Evolutionary conservation across 768 basidiomycete species (phyloP), one percentile per base, ranked within the genome.

Genomic region (Inosperma sp.): DNA sequence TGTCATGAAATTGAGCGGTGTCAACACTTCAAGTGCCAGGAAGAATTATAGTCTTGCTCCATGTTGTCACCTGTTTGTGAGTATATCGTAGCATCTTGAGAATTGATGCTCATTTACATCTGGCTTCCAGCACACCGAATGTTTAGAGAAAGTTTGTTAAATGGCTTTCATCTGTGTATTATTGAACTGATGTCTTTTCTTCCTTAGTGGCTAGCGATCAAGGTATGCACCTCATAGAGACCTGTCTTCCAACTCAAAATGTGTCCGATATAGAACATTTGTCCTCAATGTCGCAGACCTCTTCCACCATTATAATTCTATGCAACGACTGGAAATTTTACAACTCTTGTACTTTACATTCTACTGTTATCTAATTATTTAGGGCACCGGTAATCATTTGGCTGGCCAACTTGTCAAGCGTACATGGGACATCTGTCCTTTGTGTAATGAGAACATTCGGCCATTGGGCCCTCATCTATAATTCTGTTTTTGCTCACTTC

Each of bases 211-310:
- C 76, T 88, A 55, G 81, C 82, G 44, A 84, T 88, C 62, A 87
- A 88, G 76, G 84, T 82, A 48, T 23, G 47, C 53, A 50, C 36
- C 39, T n/a, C 17, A n/a, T 41, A 7, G 30, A 42, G 30, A 40
- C 34, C 26, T 43, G 19, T 39, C 6, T 8, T 41, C 26, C 13
- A 21, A 27, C 27, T 57, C 23, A 61, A 34, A 17, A 29, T 12
- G 34, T 30, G 19, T 48, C 19, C 22, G 6, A 30, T 45, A 2
- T 53, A 91, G 87, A 93, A 89, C 55, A 92, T 93, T 33, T 94
- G 92, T 62, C 91, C 92, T n/a, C 83, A 92, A 53, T 93, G 92
- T 68, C 84, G 91, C 54, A 72, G 91, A 53, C 84, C 86, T 14
- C 65, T 94, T 40, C 91, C 92, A 8, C 88, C 90, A 1, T 70